Base-by-base conservation (phyloP, 1,284 basidiomycete genomes). In the Ceratobasidium sp. region DNA sequence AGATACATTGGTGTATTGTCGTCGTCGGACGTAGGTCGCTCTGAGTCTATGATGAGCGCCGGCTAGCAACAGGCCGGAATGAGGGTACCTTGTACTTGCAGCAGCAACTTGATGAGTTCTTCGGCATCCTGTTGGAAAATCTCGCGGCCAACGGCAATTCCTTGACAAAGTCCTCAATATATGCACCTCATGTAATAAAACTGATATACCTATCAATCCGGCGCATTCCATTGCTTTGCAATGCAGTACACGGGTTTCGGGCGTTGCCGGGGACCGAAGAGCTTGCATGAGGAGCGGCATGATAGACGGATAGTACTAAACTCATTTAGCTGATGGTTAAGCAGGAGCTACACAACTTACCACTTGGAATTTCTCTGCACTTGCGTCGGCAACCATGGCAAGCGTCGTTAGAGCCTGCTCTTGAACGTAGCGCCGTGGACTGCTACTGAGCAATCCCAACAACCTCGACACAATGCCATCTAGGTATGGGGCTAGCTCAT, bases 201-300 rank as follows among this genome's bases (percentile, higher is more conserved):
- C 78, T 67, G 40, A 83, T 86, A 12, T 75, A 94, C 93, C 93
- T 75, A 95, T 92, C 10, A 95, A 86, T 1, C 93, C 93, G 0
- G 93, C 94, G 83, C 95, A 96, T 82, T 96, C 94, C 92, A 96
- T 95, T 2, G 93, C 93, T 82, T 95, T 93, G 55, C 91, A 90
- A 28, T 92, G 87, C 67, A 96, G 82, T 81, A 91, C 92, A 49
- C 89, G 87, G 83, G 93, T 92, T 78, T 92, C 91, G 2, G 88
- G 84, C 0, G 90, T 89, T 64, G 90, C 90, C n/a, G 92, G 92
- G 71, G 93, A 92, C 55, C 89, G 86, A 68, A 95, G 86, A 0
- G 94, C 92, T 79, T 91, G 92, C 80, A 95, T 83, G 23, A 95
- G 83, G 7, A 94, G 86, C 0, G 93, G 93, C 93, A 95, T 95